A percentile compares a stretch with the other conserved stretches of the same genome.
Conservation (phyloP, 202 grass and related monocot species). For the Carex arenaria region DNA sequence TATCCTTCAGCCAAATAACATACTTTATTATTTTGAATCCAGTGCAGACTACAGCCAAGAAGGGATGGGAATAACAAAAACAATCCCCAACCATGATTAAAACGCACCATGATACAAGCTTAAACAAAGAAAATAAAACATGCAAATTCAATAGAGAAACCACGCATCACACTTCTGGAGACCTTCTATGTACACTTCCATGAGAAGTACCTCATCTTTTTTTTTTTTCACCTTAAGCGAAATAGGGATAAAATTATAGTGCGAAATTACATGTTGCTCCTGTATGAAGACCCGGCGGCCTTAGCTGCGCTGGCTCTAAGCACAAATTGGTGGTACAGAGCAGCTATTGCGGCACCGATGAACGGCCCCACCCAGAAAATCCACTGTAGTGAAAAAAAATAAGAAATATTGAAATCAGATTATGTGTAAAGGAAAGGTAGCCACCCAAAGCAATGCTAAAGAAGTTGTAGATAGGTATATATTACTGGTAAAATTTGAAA, state of each 20-base stretch:
- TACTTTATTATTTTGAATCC: conserved; percentile 6
- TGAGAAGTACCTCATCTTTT: background rate
- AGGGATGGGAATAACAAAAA: conserved; percentile 27
- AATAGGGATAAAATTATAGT: background rate
- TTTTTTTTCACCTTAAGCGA: background rate
- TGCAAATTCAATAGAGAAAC: background rate
- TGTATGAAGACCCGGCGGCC: conserved; percentile 39
- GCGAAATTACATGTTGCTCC: conserved; percentile 49
- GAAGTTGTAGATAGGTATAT: background rate
- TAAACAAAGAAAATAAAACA: background rate
- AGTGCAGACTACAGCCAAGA: conserved; percentile 7
- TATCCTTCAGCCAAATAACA: background rate
- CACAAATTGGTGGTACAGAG: conserved; percentile 60
- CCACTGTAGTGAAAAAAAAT: conserved; percentile 36
- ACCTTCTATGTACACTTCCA: conserved; percentile 18
- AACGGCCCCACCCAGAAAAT: conserved; percentile 78
- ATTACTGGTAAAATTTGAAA: background rate
- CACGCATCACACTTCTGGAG: background rate
- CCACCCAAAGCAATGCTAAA: background rate
- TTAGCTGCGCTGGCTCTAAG: conserved; percentile 57
- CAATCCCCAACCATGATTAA: background rate
- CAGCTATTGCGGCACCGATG: conserved; percentile 68
- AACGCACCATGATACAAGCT: conserved; percentile 10
- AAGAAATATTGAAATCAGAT: background rate
- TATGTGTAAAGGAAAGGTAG: background rate